Conservation (phyloP, 768 basidiomycete species). For the Trametes villosa region DNA sequence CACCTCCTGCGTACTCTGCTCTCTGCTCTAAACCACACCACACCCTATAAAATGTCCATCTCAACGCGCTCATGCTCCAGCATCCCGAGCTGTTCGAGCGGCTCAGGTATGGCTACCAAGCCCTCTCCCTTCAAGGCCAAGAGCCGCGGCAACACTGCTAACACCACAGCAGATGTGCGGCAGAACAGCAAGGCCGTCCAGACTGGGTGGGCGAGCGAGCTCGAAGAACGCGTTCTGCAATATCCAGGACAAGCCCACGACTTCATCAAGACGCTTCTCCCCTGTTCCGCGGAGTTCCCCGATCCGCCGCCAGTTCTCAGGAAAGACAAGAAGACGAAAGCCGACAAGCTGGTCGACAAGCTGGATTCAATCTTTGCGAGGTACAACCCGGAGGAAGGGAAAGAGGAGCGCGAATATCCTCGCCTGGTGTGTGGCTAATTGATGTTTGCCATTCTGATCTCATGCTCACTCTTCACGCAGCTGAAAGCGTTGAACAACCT, state of each 20-base stretch:
- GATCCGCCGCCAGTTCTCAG: not conserved
- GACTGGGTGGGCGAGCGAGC: slow-evolving; percentile 1
- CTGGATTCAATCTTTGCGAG: not conserved
- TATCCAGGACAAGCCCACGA: not conserved
- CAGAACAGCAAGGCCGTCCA: not conserved
- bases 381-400: not conserved
- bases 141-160: not conserved
- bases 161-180: not conserved
- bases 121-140: not conserved
- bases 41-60: slow-evolving; percentile 6
- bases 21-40: not conserved
- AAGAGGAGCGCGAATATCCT: not conserved
- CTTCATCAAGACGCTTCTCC: not conserved
- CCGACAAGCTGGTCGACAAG: not conserved
- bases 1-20: too few species aligned
- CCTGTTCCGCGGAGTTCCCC: not conserved
- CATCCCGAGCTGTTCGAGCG: not conserved
- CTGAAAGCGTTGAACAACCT: not conserved
- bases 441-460: not conserved
- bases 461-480: not conserved
- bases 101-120: not conserved
- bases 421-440: not conserved
- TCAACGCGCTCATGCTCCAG: not conserved
- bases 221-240: not conserved
- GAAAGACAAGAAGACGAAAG: not conserved